Evolutionary conservation across 495 filamentous ascomycete genomes (phyloP), one percentile per base, ranked within the genome.

Genomic region (Hyphodiscus hymeniophilus): DNA sequence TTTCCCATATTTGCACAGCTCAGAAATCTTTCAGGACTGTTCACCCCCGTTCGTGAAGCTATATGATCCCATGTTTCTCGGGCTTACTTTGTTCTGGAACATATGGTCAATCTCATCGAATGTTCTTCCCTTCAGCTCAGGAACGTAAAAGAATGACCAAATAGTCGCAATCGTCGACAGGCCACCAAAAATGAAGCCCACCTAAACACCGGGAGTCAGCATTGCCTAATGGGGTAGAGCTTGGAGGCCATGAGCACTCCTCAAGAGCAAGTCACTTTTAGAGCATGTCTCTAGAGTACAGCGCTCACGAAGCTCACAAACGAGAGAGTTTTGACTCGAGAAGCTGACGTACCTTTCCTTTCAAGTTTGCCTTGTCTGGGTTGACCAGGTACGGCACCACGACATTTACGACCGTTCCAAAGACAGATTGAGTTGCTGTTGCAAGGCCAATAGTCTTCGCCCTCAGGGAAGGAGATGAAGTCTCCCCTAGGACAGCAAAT

Each of bases 341-440:
- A n/a, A n/a, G n/a, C n/a, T 81, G 64, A n/a, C n/a, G n/a, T n/a
- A n/a, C n/a, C 56, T 86, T 84, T 1, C 80, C 80, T 42, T 73
- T 69, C 65, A 81, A 65, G 49, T 85, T 75, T 16, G 72, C 80
- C 23, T 79, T 65, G 39, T 81, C 74, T 1, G 79, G 77, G 49
- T 83, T 85, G 36, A 86, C 72, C 72, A 83, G 74, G 49, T 84
- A 81, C 0, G 79, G 79, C 39, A 83, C 77, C 0, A 74, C 74
- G 11, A 85, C 71, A 6, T 76, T 80, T 65, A 79, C 80, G 8
- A 71, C 63, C 31, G 81, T 80, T 1, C 75, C 75, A 30, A 80
- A 61, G 0, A 79, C 51, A 0, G 75, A 72, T 46, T 86, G 79
- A 0, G 71, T 65, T 4, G 77, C 81, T 1, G 79, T 79, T 0